Evolutionary conservation across 2,329 filamentous ascomycete genomes (phyloP), one percentile per base, ranked within the genome.

Genomic region (Stachybotrys echinatus): DNA sequence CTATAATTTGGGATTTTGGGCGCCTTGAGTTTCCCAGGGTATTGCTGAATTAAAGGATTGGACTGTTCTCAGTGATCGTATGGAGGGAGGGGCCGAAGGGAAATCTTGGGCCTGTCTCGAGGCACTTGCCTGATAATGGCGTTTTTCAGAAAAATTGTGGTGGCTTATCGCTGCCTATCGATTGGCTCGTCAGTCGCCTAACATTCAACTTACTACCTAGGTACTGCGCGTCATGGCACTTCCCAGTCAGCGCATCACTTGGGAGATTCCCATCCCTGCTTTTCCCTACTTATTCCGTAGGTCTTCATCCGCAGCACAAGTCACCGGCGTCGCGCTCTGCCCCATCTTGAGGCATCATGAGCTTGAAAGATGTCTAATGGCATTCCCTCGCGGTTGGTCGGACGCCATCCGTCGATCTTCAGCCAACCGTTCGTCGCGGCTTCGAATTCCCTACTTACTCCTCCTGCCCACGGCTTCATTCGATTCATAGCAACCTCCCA

Each of bases 151-250:
- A 72, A 69, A 63, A 68, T 70, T 69, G 65, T 69, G 65, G 64
- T 66, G 56, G 51, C 58, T 65, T 72, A 71, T 72, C 69, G 55
- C n/a, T 5, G 54, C 66, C 66, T 70, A 71, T 71, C 68, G 52
- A 68, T 70, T 70, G 65, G 68, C 31, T 50, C 46, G 52, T 20
- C 39, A n/a, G n/a, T 39, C 23, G 23, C 27, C 21, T 23, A 48
- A 47, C 48, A 44, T 50, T 38, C 38, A 39, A 23, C n/a, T n/a
- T n/a, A n/a, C n/a, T n/a, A n/a, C n/a, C n/a, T n/a, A 14, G 27
- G 10, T 34, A 3, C 27, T 34, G 27, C 27, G 27, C 27, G 27
- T 34, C 27, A 34, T 34, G 27, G 27, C 27, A 8, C 10, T 8
- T 14, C 27, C 14, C 14, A 2, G 14, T 34, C 27, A 34, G 10